phyloP scores from a whole-genome alignment of 2,329 filamentous ascomycete species.

The Teratosphaeria gauchensis region DNA sequence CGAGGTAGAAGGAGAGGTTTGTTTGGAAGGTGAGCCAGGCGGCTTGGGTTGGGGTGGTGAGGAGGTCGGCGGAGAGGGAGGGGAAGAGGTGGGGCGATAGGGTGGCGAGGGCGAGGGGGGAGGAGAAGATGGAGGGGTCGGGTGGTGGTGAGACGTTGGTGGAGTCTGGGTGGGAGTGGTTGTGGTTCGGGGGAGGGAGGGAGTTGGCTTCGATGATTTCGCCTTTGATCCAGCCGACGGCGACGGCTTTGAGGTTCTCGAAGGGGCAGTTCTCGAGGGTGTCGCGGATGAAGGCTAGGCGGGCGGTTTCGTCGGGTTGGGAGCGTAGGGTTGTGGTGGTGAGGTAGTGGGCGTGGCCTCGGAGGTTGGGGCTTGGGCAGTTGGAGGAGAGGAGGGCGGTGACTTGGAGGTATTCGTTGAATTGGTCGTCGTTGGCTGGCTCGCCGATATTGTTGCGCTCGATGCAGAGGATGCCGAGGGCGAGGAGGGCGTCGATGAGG shows the following conservation, averaged over 20 bases:
- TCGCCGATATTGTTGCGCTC: constrained; percentile 36
- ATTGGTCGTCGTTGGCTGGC: constrained; percentile 41
- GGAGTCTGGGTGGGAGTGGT: constrained; percentile 7
- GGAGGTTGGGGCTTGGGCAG: constrained; percentile 36
- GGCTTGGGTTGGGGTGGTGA: constrained; percentile 28
- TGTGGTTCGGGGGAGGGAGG: constrained; percentile 13
- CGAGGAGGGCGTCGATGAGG: constrained; percentile 45
- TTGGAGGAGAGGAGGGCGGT: constrained; percentile 41
- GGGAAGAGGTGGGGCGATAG: constrained; percentile 46
- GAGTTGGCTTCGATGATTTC: constrained; percentile 44
- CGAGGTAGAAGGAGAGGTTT: constrained; percentile 45
- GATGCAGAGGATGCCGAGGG: constrained; percentile 42
- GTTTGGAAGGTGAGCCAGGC: constrained; percentile 39
- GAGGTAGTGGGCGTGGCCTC: constrained; percentile 41
- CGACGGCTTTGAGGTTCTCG: constrained; percentile 46
- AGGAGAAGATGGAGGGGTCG: constrained; percentile 38
- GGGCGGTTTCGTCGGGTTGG: constrained; percentile 42
- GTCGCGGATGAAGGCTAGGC: constrained; percentile 45
- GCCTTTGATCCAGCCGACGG: constrained; percentile 51
- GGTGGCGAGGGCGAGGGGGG: constrained; percentile 36
- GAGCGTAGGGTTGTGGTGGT: constrained; percentile 42
- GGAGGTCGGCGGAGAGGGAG: constrained; percentile 35
- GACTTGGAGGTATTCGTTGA: constrained; percentile 43
- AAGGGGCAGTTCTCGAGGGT: constrained; percentile 46
- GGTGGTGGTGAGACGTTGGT: constrained; percentile 2